A percentile compares a stretch with the other conserved stretches of the same genome.
These are phyloP conservation scores for Vigna reflexopilosa DNA, from an alignment of 306 rosid genomes.

Conservation along the genomic window DNA sequence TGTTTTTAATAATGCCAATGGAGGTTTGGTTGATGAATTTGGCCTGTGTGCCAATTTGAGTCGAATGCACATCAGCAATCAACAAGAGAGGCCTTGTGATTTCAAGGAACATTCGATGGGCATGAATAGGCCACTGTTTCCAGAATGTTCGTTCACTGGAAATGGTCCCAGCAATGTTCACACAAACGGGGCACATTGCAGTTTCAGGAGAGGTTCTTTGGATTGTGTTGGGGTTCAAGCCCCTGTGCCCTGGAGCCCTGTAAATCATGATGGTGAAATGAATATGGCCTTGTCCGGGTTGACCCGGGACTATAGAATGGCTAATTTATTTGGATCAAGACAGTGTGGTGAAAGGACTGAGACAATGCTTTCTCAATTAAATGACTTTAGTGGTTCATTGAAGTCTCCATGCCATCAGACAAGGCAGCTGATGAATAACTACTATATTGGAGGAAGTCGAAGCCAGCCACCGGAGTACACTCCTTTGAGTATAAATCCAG, in stretches of 20 bases:
- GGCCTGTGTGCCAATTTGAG: conserved; percentile 51
- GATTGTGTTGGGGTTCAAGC: conserved; percentile 45
- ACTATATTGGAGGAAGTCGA: conserved; percentile 42
- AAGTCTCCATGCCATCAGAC: conserved; percentile 43
- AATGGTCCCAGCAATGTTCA: conserved; percentile 31
- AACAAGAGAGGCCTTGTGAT: conserved; percentile 44
- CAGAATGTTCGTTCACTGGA: conserved; percentile 40
- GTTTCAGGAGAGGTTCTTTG: conserved; percentile 38
- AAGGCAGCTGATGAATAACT: conserved; percentile 45
- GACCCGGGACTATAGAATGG: conserved; percentile 30
- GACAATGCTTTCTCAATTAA: conserved; percentile 32
- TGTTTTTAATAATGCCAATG: conserved; percentile 39
- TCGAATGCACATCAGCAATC: conserved; percentile 49
- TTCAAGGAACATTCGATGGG: conserved; percentile 23
- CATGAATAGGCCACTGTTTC: conserved; percentile 35
- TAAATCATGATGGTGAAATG: conserved; percentile 35
- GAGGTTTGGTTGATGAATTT: conserved; percentile 55
- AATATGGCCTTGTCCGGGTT: conserved; percentile 39
- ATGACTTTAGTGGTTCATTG: conserved; percentile 45
- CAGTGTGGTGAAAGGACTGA: conserved; percentile 19
- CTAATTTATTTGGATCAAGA: conserved; percentile 43
- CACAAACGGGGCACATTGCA: conserved; percentile 28
- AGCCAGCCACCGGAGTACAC: conserved; percentile 16
- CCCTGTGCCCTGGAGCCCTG: conserved; percentile 36
- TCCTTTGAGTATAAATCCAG: conserved; percentile 47